A percentile compares a stretch with the other conserved stretches of the same genome.
Conservation (phyloP, 2,329 filamentous ascomycete genomes). For the Parascedosporium putredinis region DNA sequence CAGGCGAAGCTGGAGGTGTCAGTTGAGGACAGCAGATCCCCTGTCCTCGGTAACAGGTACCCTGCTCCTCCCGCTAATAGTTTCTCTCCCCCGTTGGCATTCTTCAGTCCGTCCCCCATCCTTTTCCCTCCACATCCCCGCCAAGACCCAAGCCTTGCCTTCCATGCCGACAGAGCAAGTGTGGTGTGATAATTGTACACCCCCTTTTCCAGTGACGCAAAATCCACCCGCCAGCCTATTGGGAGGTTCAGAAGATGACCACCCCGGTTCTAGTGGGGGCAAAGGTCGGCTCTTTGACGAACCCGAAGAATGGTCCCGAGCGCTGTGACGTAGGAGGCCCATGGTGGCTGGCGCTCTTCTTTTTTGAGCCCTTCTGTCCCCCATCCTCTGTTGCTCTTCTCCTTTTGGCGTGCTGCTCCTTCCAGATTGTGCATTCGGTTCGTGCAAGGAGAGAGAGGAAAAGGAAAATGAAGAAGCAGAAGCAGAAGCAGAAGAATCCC, state of each 20-base stretch:
- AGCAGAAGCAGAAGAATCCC: too few species aligned
- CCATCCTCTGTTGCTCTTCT: too few species aligned
- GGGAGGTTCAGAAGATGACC: not conserved
- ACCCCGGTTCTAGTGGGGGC: not conserved
- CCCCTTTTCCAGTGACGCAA: not conserved
- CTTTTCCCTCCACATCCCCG: not conserved
- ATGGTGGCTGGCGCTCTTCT: not conserved
- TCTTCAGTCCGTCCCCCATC: not conserved
- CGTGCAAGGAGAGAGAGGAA: too few species aligned
- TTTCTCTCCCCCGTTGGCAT: not conserved
- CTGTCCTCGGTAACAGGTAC: too few species aligned
- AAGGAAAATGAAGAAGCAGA: too few species aligned
- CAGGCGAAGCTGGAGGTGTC: too few species aligned
- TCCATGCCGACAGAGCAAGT: not conserved
- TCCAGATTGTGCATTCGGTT: too few species aligned
- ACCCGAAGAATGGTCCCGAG: not conserved
- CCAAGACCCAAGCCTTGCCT: slow-evolving; percentile 2
- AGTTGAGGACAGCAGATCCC: too few species aligned
- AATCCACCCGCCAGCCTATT: not conserved
- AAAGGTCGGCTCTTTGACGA: not conserved
- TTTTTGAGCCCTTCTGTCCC: not conserved
- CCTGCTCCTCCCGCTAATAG: not conserved
- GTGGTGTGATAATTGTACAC: not conserved
- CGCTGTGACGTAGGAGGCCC: not conserved
- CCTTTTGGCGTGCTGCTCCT: too few species aligned